phyloP scores from a whole-genome alignment of 2,329 filamentous ascomycete genomes.

The Phialophora expanda region DNA sequence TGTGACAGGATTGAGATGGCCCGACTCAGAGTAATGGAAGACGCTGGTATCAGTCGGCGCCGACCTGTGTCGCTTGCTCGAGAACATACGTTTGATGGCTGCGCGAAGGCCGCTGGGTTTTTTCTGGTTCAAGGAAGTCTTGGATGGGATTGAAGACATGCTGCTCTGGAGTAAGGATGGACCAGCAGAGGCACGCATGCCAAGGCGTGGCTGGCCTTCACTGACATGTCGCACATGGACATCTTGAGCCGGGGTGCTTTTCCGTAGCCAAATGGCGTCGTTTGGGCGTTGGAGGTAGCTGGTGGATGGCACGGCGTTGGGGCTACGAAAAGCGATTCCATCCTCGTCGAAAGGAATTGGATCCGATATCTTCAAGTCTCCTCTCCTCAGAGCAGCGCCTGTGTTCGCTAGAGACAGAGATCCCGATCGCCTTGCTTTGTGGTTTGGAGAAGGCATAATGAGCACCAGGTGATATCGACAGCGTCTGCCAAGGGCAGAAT shows the following conservation, averaged over 20 bases:
- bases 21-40: conserved; percentile 25
- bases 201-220: conserved; percentile 18
- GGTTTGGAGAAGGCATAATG: conserved; percentile 32
- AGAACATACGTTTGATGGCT: conserved; percentile 38
- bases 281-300: conserved; percentile 16
- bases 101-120: conserved; percentile 35
- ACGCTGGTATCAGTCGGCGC: conserved; percentile 21
- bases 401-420: conserved; percentile 26
- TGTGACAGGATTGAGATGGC: conserved; percentile 25
- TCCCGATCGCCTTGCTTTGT: conserved; percentile 23
- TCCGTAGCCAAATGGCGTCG: conserved; percentile 31
- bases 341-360: conserved; percentile 38
- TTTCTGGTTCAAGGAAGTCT: conserved; percentile 33
- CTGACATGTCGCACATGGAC: conserved; percentile 32
- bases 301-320: conserved; percentile 15
- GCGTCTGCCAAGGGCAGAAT: conserved; percentile 1
- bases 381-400: conserved; percentile 38
- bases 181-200: conserved; percentile 28
- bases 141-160: conserved; percentile 38
- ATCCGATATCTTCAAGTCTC: conserved; percentile 44
- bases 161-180: conserved; percentile 35
- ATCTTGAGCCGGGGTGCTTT: conserved; percentile 24
- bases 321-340: conserved; percentile 21
- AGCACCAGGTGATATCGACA: conserved; percentile 4
- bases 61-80: conserved; percentile 35